Evolutionary conservation across 495 filamentous ascomycete species (phyloP).

Genomic region (Aspergillus nidulans): DNA sequence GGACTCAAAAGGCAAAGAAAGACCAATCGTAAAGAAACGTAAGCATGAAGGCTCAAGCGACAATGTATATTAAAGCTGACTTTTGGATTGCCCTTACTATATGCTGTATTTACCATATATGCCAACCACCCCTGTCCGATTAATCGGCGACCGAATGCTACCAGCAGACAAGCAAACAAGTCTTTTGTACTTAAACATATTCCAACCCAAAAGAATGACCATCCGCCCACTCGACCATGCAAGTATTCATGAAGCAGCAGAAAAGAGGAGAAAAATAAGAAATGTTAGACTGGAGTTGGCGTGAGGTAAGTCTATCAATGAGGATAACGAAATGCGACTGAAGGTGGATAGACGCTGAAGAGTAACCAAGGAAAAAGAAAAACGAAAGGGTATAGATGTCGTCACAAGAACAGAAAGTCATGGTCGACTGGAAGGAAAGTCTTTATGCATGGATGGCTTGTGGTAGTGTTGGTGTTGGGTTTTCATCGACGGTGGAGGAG

Average conservation of each 20-base stretch:
- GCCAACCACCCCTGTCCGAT: not conserved
- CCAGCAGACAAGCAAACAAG: not conserved
- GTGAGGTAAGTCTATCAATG: conserved; percentile 4
- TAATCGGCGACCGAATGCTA: not conserved
- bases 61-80: not conserved
- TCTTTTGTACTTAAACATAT: not conserved
- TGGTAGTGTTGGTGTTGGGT: conserved; percentile 11
- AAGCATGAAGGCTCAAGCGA: too few relatives aligned
- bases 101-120: conserved; percentile 11
- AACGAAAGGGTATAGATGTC: conserved; percentile 22
- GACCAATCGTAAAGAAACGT: not conserved
- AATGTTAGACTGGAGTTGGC: not conserved
- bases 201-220: conserved; percentile 4
- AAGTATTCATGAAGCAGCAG: not conserved
- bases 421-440: not conserved
- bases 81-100: conserved; percentile 9
- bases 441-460: conserved; percentile 23
- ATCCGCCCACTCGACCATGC: conserved; percentile 6
- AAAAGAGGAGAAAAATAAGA: not conserved
- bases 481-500: conserved; percentile 4
- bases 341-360: not conserved
- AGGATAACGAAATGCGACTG: not conserved
- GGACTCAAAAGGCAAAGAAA: not conserved
- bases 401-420: conserved; percentile 9
- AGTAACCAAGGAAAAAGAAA: conserved; percentile 3